phyloP scores from a whole-genome alignment of 345 rosid genomes.

The Ceriops decandra region DNA sequence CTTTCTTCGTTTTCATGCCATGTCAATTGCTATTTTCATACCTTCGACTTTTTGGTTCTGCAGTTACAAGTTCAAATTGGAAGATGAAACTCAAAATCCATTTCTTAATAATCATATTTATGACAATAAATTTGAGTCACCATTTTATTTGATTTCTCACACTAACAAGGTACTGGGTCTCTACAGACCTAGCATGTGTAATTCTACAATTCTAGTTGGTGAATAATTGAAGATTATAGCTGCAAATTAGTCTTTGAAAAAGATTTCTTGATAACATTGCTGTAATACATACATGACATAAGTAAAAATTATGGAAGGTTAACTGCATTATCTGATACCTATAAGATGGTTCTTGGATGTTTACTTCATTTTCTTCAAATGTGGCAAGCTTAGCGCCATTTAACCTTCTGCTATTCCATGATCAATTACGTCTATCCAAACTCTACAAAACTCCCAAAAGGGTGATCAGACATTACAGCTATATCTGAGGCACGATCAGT shows the following conservation, averaged over 20 bases:
- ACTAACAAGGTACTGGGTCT: conserved; percentile 63
- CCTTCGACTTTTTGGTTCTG: conserved; percentile 22
- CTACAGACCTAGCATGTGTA: not conserved
- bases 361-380: conserved; percentile 6
- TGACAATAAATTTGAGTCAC: conserved; percentile 92
- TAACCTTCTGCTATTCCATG: conserved; percentile 6
- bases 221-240: conserved; percentile 7
- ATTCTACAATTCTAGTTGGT: not conserved
- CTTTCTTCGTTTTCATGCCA: conserved; percentile 6
- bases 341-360: not conserved
- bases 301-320: conserved; percentile 5
- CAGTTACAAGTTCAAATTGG: conserved; percentile 91
- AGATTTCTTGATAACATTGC: not conserved
- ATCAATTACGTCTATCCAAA: conserved; percentile 58
- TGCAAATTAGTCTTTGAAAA: not conserved
- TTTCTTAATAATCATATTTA: conserved; percentile 80
- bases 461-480: conserved; percentile 84
- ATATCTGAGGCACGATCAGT: conserved; percentile 57
- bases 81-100: conserved; percentile 82
- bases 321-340: conserved; percentile 3
- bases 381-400: conserved; percentile 6
- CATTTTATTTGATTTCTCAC: conserved; percentile 87
- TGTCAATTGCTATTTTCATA: conserved; percentile 16
- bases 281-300: not conserved
- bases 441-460: conserved; percentile 81